These are phyloP conservation scores for Pleurotus salmoneostramineus DNA, from an alignment of 768 basidiomycete species.

Conservation along the genomic window DNA sequence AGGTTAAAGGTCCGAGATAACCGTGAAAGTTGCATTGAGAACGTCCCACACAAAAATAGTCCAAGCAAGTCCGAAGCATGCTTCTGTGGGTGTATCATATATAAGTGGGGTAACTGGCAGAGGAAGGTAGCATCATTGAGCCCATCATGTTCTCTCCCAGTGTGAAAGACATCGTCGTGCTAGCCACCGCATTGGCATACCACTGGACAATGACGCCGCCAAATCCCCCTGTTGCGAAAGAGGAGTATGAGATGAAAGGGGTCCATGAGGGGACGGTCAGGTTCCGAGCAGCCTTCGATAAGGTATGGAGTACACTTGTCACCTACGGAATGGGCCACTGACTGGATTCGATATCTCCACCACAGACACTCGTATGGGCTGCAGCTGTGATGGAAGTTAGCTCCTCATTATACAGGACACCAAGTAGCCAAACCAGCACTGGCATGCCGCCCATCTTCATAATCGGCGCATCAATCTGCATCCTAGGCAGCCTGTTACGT, in stretches of 20 bases:
- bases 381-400: not conserved
- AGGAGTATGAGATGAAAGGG: not conserved
- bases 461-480: not conserved
- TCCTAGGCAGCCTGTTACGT: not conserved
- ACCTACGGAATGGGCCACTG: too few relatives aligned
- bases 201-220: not conserved
- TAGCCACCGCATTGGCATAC: not conserved
- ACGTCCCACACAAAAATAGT: too few relatives aligned
- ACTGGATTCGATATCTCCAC: too few relatives aligned
- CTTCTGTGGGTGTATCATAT: too few relatives aligned
- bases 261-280: not conserved
- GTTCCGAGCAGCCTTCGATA: not conserved
- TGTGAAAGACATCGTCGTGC: not conserved
- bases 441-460: not conserved
- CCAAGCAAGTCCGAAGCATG: too few relatives aligned
- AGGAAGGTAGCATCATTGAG: too few relatives aligned
- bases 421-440: not conserved
- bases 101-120: too few relatives aligned
- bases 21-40: too few relatives aligned
- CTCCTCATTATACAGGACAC: not conserved
- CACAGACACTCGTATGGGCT: not conserved
- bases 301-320: not conserved
- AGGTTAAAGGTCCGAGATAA: too few relatives aligned
- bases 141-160: not conserved
- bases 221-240: not conserved